Evolutionary conservation across 176 grass and related monocot genomes (phyloP), one percentile per base, ranked within the genome.

Genomic region (Oryza glumipatula): DNA sequence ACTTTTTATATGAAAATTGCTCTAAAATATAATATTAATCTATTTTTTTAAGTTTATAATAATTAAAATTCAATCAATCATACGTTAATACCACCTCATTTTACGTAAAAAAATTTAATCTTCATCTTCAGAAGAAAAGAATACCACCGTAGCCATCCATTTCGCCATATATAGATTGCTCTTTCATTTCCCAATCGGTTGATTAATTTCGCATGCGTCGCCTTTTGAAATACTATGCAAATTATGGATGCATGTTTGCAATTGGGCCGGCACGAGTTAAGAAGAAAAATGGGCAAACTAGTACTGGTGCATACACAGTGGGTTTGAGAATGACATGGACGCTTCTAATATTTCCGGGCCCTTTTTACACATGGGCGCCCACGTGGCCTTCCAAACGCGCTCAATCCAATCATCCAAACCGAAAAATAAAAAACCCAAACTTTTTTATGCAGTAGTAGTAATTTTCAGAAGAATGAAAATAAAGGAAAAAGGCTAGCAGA

Each of bases 321-420:
- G 14, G 15, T 9, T 1, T 33, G 84, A 80, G 33, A 46, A 22
- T 6, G 78, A 80, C 43, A 32, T 44, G 30, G 30, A 17, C 23
- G 35, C 85, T 56, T 75, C 24, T 69, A 35, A 63, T 14, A 56
- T 83, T 63, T 83, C 12, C 30, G 30, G 60, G 35, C 80, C 74
- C 51, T 82, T 38, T 23, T 58, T 58, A 12, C 86, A 49, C 49
- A 60, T 51, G n/a, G 70, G 76, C 81, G 71, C 85, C 83, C 92
- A 92, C 84, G 84, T 92, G 82, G 67, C 30, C 72, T 10, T 65
- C 10, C 4, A 0, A 23, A 14, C 76, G 54, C 54, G 54, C n/a
- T 73, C n/a, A 30, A 38, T 30, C n/a, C 78, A 86, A 83, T 68
- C 80, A 87, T 87, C 70, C 72, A 70, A 35, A 46, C 38, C 38